Base-by-base conservation (phyloP, 2,329 filamentous ascomycete species). In the Cladosporium sphaerospermum region DNA sequence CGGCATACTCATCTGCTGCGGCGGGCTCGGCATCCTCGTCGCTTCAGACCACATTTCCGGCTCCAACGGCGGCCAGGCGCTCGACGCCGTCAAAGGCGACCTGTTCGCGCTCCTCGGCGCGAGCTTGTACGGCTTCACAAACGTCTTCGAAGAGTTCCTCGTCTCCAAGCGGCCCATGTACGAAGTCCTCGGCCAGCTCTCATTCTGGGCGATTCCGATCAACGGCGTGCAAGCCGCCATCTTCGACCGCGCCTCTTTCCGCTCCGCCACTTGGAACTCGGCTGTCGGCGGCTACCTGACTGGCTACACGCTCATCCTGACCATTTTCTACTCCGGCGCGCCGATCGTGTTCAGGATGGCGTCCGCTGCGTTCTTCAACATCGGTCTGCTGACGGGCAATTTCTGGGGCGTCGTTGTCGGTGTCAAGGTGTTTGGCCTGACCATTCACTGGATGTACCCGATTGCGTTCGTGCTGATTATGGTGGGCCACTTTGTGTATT, bases 351-450 rank as follows among this genome's bases (percentile, higher is more conserved):
- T 97, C 72, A 88, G 93, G 59, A 86, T 97, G 75, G 87, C 87
- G 28, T 88, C 83, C 13, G 93, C 93, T 2, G 92, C 91, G 16
- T 96, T 99, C 73, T 95, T 96, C 77, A 95, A 99, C 71, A 95
- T 97, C 64, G 92, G 87, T 7, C 76, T 99, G 59, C 77, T 99
- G 56, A 97, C 93, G 2, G 89, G 85, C 62, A 96, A 95, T 73
- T 97, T 97, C 75, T 99, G 93, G 93, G 91, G 90, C 59, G 86
- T 95, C 57, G 86, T 95, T 61, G 92, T 99, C 62, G 93, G 93
- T 46, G 82, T 95, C 61, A 80, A 85, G 67, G 88, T 97, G 45
- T 95, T 99, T 65, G 82, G 85, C 42, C 81, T 87, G 62, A 72
- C 72, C 39, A 82, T 99, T 54, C 88, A 96, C 73, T 96, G 82